Evolutionary conservation across 495 filamentous ascomycete genomes (phyloP), one percentile per base, ranked within the genome.

Genomic region (Aspergillus saccharolyticus): DNA sequence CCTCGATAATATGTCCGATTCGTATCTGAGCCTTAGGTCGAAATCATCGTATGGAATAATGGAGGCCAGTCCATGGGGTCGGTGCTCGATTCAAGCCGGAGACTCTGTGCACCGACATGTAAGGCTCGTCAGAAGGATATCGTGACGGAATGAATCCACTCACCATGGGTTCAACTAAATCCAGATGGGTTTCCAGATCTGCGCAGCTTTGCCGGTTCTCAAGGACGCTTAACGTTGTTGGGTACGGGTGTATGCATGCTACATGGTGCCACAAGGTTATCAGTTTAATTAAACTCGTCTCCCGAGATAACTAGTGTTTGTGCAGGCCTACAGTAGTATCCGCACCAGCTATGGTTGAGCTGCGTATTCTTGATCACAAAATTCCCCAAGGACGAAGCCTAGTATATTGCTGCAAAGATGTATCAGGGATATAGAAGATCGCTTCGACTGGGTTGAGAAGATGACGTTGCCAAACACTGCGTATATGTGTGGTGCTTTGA

Each of bases 381-480:
- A 0, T 30, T 46, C 17, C 65, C 53, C 57, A 56, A 19, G 44
- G 21, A 16, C 58, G 56, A 15, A 70, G 74, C 28, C 52, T 70
- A 8, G 58, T 12, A 3, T 19, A n/a, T 2, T 51, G 45, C 0
- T 56, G 33, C 9, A 73, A 51, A 5, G 20, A 52, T 2, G 45
- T 45, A 52, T 70, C 75, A 6, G 68, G 64, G 0, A 60, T 46
- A 44, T 60, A 53, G 51, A 66, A 75, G 2, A 62, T 71, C 0
- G 61, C 48, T 28, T 70, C 66, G 3, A 52, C 48, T 0, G 57
- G 20, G n/a, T 61, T 70, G 18, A 71, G 50, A 2, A 76, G 48
- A 52, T 76, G 72, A 7, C 67, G 66, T 20, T 70, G 64, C 74
- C 74, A 76, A 49, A 75, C 75, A 52, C 66, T 70, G 12, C 72